Percentiles rank a stretch among this genome's conserved stretches.
phyloP scores from a whole-genome alignment of 805 yeast species.

The Ogataea nakhonphanomensis region DNA sequence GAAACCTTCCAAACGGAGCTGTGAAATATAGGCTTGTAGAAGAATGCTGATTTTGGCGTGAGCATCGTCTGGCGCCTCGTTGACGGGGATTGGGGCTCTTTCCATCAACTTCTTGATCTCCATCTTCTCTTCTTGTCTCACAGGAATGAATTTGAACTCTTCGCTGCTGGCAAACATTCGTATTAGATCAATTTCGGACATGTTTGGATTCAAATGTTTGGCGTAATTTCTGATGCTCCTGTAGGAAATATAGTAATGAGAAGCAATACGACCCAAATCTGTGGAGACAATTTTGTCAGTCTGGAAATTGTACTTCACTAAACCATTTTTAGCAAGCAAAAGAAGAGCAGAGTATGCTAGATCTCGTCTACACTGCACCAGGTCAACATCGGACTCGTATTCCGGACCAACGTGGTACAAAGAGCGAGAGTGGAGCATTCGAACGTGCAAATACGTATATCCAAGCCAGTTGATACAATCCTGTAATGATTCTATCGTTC shows the following conservation, averaged over 20 bases:
- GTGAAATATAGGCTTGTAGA: slow-evolving; percentile 83
- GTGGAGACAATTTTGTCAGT: slow-evolving; percentile 52
- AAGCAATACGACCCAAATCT: slow-evolving; percentile 78
- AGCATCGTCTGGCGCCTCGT: slow-evolving; percentile 66
- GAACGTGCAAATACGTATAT: slow-evolving; percentile 69
- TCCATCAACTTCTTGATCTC: slow-evolving; percentile 70
- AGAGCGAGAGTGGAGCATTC: slow-evolving; percentile 72
- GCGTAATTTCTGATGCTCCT: slow-evolving; percentile 69
- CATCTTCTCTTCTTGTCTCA: slow-evolving; percentile 77
- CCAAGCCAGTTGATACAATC: slow-evolving; percentile 83
- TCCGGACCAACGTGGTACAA: slow-evolving; percentile 74
- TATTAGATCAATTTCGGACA: slow-evolving; percentile 69
- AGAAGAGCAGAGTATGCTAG: slow-evolving; percentile 74
- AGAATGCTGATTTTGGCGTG: slow-evolving; percentile 75
- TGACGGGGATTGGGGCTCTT: slow-evolving; percentile 82
- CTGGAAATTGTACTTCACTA: slow-evolving; percentile 54
- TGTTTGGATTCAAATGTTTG: slow-evolving; percentile 58
- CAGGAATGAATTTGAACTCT: slow-evolving; percentile 81
- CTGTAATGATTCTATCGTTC: slow-evolving; percentile 53
- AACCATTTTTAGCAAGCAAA: slow-evolving; percentile 50
- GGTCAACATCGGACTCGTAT: slow-evolving; percentile 46
- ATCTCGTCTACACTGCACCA: slow-evolving; percentile 57
- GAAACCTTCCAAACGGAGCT: slow-evolving; percentile 74
- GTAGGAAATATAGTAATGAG: slow-evolving; percentile 79
- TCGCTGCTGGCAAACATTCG: slow-evolving; percentile 75